Base-by-base conservation (phyloP, 2,329 filamentous ascomycete genomes). In the Aureobasidium musti region DNA sequence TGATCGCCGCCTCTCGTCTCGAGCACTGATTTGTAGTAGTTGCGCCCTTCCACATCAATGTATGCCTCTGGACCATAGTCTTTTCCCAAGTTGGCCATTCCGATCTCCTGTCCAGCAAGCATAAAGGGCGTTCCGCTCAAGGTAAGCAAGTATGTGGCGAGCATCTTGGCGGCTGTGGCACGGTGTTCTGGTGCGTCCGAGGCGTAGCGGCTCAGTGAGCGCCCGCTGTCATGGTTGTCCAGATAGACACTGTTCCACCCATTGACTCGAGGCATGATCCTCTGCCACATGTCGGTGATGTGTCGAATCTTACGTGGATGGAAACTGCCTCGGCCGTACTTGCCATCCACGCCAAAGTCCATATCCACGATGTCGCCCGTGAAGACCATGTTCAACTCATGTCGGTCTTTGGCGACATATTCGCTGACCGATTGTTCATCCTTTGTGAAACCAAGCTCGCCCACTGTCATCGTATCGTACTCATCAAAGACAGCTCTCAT, bases 341-440 rank as follows among this genome's bases (percentile, higher is more conserved):
- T 72, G 35, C 67, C 75, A 39, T 70, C 65, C n/a, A 84, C 76
- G 67, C 65, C 67, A n/a, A n/a, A n/a, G 53, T 85, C 83, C 30
- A 85, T 76, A 39, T 82, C 79, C 69, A 85, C 80, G 17, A 86
- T 79, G 64, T 90, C 87, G 73, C 90, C 90, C 70, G 89, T 85
- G 76, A 91, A 90, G 53, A 89, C 87, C 86, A 90, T 90, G 73
- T 84, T 87, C 60, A 90, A 76, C 72, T 90, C 87, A 43, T 82
- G 80, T 13, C 85, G 80, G 7, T 67, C 61, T 39, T 80, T 81
- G 3, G 80, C 80, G 1, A 89, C 86, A 6, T 79, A 80, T 8
- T 78, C 77, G 21, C 85, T 71, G 3, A 85, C 80, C 65, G 84
- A 82, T 17, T 80, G 73, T 10, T 78, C 77, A 63, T 81, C 57